phyloP scores from a whole-genome alignment of 2,329 filamentous ascomycete species.

The Fusarium sp. region DNA sequence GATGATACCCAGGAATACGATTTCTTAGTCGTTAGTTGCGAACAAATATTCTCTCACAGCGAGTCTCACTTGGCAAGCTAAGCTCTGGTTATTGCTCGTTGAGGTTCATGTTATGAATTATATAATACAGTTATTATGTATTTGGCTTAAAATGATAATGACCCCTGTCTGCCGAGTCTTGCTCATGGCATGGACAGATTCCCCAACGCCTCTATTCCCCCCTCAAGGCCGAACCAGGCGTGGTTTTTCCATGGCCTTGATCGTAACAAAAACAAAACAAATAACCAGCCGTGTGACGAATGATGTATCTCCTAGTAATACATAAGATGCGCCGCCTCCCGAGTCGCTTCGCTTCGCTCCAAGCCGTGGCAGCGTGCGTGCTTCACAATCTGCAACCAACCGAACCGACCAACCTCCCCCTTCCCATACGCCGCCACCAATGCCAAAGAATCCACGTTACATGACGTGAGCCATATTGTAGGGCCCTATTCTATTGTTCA shows the following conservation, averaged over 20 bases:
- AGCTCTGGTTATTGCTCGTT: not conserved
- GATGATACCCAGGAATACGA: constrained; percentile 46
- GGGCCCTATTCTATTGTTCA: constrained; percentile 4
- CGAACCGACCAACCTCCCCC: not conserved
- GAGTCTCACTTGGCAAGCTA: not conserved
- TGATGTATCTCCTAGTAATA: constrained; percentile 12
- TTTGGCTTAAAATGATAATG: constrained; percentile 10
- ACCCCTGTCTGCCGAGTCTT: constrained; percentile 20
- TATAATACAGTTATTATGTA: constrained; percentile 13
- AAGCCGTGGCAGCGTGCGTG: constrained; percentile 12
- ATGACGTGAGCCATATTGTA: constrained; percentile 15
- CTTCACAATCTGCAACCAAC: constrained; percentile 25
- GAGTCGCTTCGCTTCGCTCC: constrained; percentile 1
- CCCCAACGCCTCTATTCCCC: constrained; percentile 33
- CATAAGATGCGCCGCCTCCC: constrained; percentile 20
- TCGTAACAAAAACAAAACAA: not conserved
- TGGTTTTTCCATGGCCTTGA: constrained; percentile 12
- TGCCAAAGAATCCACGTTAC: constrained; percentile 24
- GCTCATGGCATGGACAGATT: constrained; percentile 9
- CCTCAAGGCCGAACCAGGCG: constrained; percentile 16
- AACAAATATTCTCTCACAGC: not conserved
- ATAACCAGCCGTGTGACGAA: constrained; percentile 11
- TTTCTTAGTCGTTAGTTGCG: constrained; percentile 15
- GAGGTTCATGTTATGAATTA: not conserved
- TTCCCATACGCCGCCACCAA: constrained; percentile 32